Base-by-base conservation (phyloP, 768 basidiomycete genomes). In the Vararia minispora region DNA sequence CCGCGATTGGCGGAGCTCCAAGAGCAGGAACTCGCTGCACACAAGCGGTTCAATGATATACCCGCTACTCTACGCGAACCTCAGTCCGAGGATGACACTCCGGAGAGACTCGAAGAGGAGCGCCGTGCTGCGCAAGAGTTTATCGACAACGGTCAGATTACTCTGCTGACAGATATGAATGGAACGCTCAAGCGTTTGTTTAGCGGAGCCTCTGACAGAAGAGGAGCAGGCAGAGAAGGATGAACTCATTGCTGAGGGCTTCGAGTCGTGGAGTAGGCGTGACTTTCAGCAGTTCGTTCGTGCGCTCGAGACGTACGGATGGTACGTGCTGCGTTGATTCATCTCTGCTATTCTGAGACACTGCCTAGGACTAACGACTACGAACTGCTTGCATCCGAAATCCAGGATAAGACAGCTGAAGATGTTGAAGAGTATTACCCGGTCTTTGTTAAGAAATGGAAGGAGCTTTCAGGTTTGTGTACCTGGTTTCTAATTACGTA, bases 201-300 rank as follows among this genome's bases (percentile, higher is more conserved):
- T 44, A 87, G 94, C 94, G 26, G 90, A 89, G 47, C 82, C 86
- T 1, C 65, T 98, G 27, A 91, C 80, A 0, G 92, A 97, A 48
- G 87, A 88, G 33, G 92, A 99, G 52, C 60, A 74, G 45, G 70
- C 72, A 4, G 66, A 75, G 54, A 97, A 94, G 61, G 89, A 94
- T 22, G 72, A 69, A 31, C 74, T 84, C 22, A 72, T 76, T 6
- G 68, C 66, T 23, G 65, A 81, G 39, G 92, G 92, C 12, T 97
- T 97, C 63, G 73, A 77, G 23, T 77, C 83, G 47, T 97, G 94
- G 94, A 85, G 79, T 55, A 73, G 87, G 48, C 75, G 89, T 26
- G 91, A 97, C 54, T 97, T 91, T 66, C 90, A 91, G 52, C 85
- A 84, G 51, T 85, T 98, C 52, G 69, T 92, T 33, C 73, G 78